Evolutionary conservation across 176 grass and related monocot genomes (phyloP).

Genomic region (Triticum monococcum): DNA sequence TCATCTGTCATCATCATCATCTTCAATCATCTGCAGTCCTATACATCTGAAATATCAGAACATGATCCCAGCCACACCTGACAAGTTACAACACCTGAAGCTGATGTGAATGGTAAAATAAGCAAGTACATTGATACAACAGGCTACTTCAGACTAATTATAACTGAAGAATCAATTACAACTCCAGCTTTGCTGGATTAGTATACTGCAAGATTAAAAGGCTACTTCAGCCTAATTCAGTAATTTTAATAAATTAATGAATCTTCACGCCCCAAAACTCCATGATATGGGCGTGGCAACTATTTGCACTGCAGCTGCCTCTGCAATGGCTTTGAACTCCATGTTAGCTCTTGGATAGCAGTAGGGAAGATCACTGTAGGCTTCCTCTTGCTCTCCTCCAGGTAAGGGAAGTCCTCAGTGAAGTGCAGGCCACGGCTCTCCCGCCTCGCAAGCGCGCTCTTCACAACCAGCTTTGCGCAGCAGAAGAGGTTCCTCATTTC

Average conservation of each 20-base stretch:
- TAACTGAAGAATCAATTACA: background rate
- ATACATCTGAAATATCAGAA: background rate
- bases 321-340: slow-evolving; percentile 92
- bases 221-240: slow-evolving; percentile 6
- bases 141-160: slow-evolving; percentile 30
- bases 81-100: slow-evolving; percentile 29
- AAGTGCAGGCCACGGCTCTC: slow-evolving; percentile 94
- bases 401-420: slow-evolving; percentile 87
- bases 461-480: slow-evolving; percentile 80
- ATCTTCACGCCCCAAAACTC: background rate
- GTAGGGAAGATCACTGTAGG: slow-evolving; percentile 88
- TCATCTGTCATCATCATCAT: slow-evolving; percentile 58
- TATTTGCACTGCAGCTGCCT: slow-evolving; percentile 67
- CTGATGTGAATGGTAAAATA: slow-evolving; percentile 14
- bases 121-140: background rate
- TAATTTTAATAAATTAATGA: slow-evolving; percentile 9
- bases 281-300: background rate
- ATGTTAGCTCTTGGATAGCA: slow-evolving; percentile 61
- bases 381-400: slow-evolving; percentile 94
- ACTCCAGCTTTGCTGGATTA: slow-evolving; percentile 20
- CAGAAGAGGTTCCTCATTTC: slow-evolving; percentile 96
- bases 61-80: background rate
- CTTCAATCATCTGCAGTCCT: background rate
- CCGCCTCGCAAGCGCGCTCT: slow-evolving; percentile 76
- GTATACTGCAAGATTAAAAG: background rate